These are phyloP conservation scores for Pichia sp. DNA, from an alignment of 1,139 yeast genomes.

Conservation along the genomic window DNA sequence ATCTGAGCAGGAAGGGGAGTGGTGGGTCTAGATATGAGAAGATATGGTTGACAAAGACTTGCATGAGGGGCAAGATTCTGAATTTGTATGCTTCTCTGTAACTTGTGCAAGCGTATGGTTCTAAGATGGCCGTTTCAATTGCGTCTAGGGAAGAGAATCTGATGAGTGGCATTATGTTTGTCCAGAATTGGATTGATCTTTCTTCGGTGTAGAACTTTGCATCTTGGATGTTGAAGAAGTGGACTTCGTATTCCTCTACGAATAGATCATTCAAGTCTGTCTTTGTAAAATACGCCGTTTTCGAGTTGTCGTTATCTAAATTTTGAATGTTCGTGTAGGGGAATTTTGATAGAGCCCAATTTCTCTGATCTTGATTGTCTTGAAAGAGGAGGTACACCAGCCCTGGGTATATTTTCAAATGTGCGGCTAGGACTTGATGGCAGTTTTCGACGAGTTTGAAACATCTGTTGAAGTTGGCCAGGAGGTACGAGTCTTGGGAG, in stretches of 20 bases:
- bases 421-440: conserved; percentile 14
- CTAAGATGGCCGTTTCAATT: conserved; percentile 37
- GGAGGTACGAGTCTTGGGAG: conserved; percentile 36
- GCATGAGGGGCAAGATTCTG: conserved; percentile 44
- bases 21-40: conserved; percentile 53
- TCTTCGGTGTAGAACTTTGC: conserved; percentile 44
- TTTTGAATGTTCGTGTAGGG: conserved; percentile 19
- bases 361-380: conserved; percentile 44
- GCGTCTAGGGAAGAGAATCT: conserved; percentile 40
- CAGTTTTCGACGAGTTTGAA: conserved; percentile 14
- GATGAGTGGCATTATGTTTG: conserved; percentile 41
- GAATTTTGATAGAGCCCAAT: conserved; percentile 45
- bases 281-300: conserved; percentile 20
- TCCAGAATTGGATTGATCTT: conserved; percentile 54
- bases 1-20: conserved; percentile 51
- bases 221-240: conserved; percentile 53
- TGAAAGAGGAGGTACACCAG: conserved; percentile 51
- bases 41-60: conserved; percentile 48
- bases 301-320: background rate
- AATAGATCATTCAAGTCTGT: conserved; percentile 36
- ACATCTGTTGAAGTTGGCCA: conserved; percentile 23
- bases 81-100: conserved; percentile 24
- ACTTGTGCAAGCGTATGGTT: conserved; percentile 21
- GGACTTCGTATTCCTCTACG: conserved; percentile 52
- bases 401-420: conserved; percentile 42